These are phyloP conservation scores for Fraxinus americana DNA, from an alignment of 257 asterid genomes.

Conservation along the genomic window DNA sequence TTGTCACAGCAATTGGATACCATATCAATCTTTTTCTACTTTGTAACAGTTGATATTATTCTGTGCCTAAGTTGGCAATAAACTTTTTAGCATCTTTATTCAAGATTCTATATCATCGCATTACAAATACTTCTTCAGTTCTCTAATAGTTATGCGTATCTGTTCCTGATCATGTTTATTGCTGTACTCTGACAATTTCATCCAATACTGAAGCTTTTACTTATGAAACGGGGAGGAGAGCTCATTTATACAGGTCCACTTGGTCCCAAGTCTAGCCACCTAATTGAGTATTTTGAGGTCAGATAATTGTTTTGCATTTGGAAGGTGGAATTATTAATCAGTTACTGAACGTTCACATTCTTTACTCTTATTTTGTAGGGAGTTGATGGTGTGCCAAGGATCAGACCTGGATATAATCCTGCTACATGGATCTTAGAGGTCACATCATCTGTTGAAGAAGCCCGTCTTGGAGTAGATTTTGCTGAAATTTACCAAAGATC, in stretches of 20 bases:
- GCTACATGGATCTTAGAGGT: constrained; percentile 96
- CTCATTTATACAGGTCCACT: constrained; percentile 93
- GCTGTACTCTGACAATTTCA: constrained; percentile 27
- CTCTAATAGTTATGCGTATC: not conserved
- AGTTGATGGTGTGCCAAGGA: constrained; percentile 70
- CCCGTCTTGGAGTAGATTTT: constrained; percentile 81
- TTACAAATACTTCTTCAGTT: constrained; percentile 1
- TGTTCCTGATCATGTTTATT: constrained; percentile 12
- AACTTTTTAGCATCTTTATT: constrained; percentile 5
- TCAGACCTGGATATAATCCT: constrained; percentile 85
- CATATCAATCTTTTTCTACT: not conserved
- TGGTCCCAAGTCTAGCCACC: constrained; percentile 78
- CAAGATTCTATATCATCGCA: not conserved
- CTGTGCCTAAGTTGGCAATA: not conserved
- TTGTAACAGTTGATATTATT: not conserved
- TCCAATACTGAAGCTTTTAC: constrained; percentile 65
- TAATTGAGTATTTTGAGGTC: constrained; percentile 90
- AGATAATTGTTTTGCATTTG: constrained; percentile 11
- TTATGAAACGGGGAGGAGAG: constrained; percentile 96
- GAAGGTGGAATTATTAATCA: constrained; percentile 19
- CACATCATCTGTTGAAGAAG: constrained; percentile 77
- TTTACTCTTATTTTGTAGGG: constrained; percentile 45
- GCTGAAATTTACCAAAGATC: constrained; percentile 83
- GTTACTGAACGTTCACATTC: constrained; percentile 14
- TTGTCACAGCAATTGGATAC: not conserved